Evolutionary conservation across 441 rosid genomes (phyloP).

Genomic region (Breynia disticha): DNA sequence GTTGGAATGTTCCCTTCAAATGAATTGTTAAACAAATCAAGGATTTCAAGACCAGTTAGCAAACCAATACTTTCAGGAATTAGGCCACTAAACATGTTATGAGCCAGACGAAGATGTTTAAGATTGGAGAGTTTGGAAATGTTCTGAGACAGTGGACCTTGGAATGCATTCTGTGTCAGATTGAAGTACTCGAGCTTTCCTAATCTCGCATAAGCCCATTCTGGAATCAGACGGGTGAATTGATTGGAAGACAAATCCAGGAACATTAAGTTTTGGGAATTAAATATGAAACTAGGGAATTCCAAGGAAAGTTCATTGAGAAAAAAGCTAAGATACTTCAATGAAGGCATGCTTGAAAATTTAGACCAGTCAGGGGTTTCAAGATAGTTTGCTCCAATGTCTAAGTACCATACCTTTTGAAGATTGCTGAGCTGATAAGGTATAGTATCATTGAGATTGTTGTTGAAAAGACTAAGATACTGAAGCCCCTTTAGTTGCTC

Average conservation of each 20-base stretch:
- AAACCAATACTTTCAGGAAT: slow-evolving; percentile 39
- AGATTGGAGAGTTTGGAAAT: slow-evolving; percentile 48
- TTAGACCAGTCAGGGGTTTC: slow-evolving; percentile 43
- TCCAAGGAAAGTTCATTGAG: slow-evolving; percentile 19
- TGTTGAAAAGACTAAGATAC: slow-evolving; percentile 20
- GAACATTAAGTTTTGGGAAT: slow-evolving; percentile 34
- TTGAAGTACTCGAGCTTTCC: slow-evolving; percentile 35
- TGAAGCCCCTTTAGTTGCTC: slow-evolving; percentile 28
- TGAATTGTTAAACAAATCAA: slow-evolving; percentile 36
- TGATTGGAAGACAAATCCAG: slow-evolving; percentile 44
- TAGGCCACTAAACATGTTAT: slow-evolving; percentile 32
- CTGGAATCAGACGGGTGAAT: slow-evolving; percentile 34
- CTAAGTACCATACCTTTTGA: slow-evolving; percentile 32
- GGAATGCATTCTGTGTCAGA: slow-evolving; percentile 29
- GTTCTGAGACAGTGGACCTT: slow-evolving; percentile 31
- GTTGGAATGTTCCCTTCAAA: slow-evolving; percentile 43
- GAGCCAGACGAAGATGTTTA: slow-evolving; percentile 23
- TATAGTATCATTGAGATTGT: slow-evolving; percentile 23
- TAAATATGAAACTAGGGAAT: slow-evolving; percentile 40
- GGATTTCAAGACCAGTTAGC: slow-evolving; percentile 26
- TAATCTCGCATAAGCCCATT: slow-evolving; percentile 31
- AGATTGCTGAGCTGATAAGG: slow-evolving; percentile 42
- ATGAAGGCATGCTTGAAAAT: slow-evolving; percentile 36
- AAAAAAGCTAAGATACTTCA: slow-evolving; percentile 41
- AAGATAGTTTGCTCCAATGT: slow-evolving; percentile 42